A percentile compares a stretch with the other conserved stretches of the same genome.
These are phyloP conservation scores for Globisporangium takayamanum DNA, from an alignment of 352 stramenopile species.

Conservation along the genomic window DNA sequence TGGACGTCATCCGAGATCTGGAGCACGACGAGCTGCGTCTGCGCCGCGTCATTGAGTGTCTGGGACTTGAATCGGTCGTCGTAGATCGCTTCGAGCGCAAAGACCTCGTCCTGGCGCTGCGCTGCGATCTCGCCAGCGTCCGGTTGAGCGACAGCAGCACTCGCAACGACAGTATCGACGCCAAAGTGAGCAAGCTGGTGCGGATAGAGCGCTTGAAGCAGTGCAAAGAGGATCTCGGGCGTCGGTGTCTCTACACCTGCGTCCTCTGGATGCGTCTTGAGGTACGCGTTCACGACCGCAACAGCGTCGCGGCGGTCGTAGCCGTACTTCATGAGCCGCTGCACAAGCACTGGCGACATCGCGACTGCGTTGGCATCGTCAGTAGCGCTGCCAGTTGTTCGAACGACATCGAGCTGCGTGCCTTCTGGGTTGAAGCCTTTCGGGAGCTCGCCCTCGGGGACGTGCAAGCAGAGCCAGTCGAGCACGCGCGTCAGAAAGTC, in stretches of 20 bases:
- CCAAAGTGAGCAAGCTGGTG: slow-evolving; percentile 41
- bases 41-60: slow-evolving; percentile 17
- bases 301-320: slow-evolving; percentile 59
- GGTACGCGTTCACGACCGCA: slow-evolving; percentile 35
- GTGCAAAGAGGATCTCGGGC: slow-evolving; percentile 24
- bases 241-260: slow-evolving; percentile 27
- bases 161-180: slow-evolving; percentile 4
- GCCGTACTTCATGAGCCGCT: slow-evolving; percentile 73
- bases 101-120: slow-evolving; percentile 65
- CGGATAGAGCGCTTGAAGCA: slow-evolving; percentile 37
- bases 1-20: slow-evolving; percentile 37
- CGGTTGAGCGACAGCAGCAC: background rate
- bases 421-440: slow-evolving; percentile 84
- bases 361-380: slow-evolving; percentile 8
- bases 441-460: slow-evolving; percentile 65
- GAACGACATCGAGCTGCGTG: slow-evolving; percentile 86
- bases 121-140: slow-evolving; percentile 40
- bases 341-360: slow-evolving; percentile 39
- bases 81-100: slow-evolving; percentile 80
- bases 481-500: slow-evolving; percentile 39
- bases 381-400: slow-evolving; percentile 9
- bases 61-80: slow-evolving; percentile 51
- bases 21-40: slow-evolving; percentile 38
- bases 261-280: slow-evolving; percentile 16
- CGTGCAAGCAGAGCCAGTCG: slow-evolving; percentile 80